Evolutionary conservation across 441 rosid species (phyloP), one percentile per base, ranked within the genome.

Genomic region (Bruguiera hainesii): DNA sequence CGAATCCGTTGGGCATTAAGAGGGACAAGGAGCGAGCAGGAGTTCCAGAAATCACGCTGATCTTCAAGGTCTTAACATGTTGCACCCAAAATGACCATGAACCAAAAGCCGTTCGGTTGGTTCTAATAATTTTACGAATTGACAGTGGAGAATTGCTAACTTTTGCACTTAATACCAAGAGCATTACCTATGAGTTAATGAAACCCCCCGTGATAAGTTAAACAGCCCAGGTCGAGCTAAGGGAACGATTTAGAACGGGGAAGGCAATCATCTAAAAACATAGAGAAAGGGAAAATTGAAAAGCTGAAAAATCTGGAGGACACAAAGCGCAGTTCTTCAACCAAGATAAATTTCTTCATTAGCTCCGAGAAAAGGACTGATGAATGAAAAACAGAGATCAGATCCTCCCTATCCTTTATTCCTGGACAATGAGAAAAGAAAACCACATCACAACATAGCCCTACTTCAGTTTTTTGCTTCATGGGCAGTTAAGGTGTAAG

Each of bases 341-440:
- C 26, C 23, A 37, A 67, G 75, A 82, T 51, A 48, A 50, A 56
- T 71, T 72, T 61, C 66, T 28, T 46, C 50, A 46, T 59, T 57
- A 64, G 64, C 68, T 63, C 57, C 60, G 10, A 9, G 60, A 48
- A 65, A 29, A 46, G 48, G 52, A 48, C 70, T 31, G 60, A 56
- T 55, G 16, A 29, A 35, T 10, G 21, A 63, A 46, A 28, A 65
- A 66, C 50, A 68, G 50, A 18, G 11, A 26, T 4, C 66, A 58
- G 48, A 52, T 65, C 61, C 75, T 33, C 37, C 10, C 37, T 71
- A 65, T 46, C 35, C 19, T 68, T 80, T 71, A 76, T 78, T 74
- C 68, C 57, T 66, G 63, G 68, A 67, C 35, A 73, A 64, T 35
- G 49, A 65, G 62, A 37, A 71, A 67, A 46, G 42, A 48, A 7